Evolutionary conservation across 805 yeast genomes (phyloP), one percentile per base, ranked within the genome.

Genomic region (Pichia phayaonensis): DNA sequence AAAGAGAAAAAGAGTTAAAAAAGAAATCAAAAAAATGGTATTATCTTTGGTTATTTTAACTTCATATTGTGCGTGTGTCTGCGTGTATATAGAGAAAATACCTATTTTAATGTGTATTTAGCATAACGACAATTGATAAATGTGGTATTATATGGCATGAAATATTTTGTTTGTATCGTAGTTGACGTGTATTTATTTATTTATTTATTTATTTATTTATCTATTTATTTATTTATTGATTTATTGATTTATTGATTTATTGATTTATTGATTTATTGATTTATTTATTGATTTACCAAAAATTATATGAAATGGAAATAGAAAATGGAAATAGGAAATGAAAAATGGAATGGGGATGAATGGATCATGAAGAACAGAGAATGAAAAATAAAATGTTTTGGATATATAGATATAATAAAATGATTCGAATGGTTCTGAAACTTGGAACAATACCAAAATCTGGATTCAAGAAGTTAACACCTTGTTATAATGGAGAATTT

Each of bases 1-100:
- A 10, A 38, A 45, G 48, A 24, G 48, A 22, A 24, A 31, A 39
- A 40, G 42, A 44, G 22, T 21, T 22, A 36, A 26, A 36, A 42
- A 29, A 38, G 47, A 20, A 43, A 22, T 22, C 13, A 34, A 46
- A 40, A 23, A 74, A 68, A 56, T 78, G 83, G 83, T 78, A 78
- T 58, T 78, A 69, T 53, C 67, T 78, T 43, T 77, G 80, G 79
- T 58, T 76, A 51, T 71, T 61, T 57, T 73, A 59, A 58, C 7
- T 42, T 34, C 8, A 23, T 16, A 8, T 23, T 46, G 8, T 39
- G 20, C 13, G 4, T 16, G 18, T n/a, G 20, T 39, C 12, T 24
- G 24, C 44, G 42, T 52, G 47, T 47, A 51, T 29, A 34, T 29
- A 24, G 21, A 23, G 27, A 20, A 13, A 29, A 22, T 31, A 18